A percentile compares a stretch with the other conserved stretches of the same genome.
Evolutionary conservation across 495 filamentous ascomycete species (phyloP).

Genomic region (Immersiella caudata): DNA sequence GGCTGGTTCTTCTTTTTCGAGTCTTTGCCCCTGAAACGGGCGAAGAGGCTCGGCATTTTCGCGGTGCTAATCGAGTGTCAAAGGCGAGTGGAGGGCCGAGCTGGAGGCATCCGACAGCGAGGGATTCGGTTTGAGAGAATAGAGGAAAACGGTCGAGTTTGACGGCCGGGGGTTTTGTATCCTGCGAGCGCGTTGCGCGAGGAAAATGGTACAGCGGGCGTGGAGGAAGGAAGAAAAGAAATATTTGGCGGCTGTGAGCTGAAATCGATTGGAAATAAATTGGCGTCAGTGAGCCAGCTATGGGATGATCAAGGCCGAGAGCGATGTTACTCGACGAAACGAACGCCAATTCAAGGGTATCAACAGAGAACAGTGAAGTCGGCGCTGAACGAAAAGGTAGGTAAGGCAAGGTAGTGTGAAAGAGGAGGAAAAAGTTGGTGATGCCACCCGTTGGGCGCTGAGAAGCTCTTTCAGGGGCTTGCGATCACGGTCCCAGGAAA

Average conservation of each 20-base stretch:
- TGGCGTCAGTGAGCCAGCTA: slow-evolving; percentile 20
- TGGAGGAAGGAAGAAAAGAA: slow-evolving; percentile 22
- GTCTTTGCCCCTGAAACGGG: slow-evolving; percentile 74
- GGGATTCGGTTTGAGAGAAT: slow-evolving; percentile 6
- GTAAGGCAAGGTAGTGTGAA: not conserved
- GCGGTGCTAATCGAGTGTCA: slow-evolving; percentile 29
- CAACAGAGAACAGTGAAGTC: slow-evolving; percentile 16
- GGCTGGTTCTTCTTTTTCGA: slow-evolving; percentile 59
- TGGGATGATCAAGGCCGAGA: not conserved
- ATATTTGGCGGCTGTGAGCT: slow-evolving; percentile 26
- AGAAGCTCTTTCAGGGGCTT: slow-evolving; percentile 31
- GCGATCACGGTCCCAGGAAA: slow-evolving; percentile 34
- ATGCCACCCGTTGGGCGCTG: slow-evolving; percentile 22
- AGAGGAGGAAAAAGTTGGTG: slow-evolving; percentile 17
- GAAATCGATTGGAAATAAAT: slow-evolving; percentile 18
- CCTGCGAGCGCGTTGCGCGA: not conserved
- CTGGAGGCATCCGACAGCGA: slow-evolving; percentile 21
- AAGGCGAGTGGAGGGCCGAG: slow-evolving; percentile 25
- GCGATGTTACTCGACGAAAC: not conserved
- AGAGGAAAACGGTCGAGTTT: slow-evolving; percentile 9
- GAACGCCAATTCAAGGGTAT: slow-evolving; percentile 20
- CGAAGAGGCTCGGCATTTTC: slow-evolving; percentile 67
- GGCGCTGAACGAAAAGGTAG: slow-evolving; percentile 4
- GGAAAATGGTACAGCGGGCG: slow-evolving; percentile 16
- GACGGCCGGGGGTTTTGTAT: slow-evolving; percentile 3